A percentile compares a stretch with the other conserved stretches of the same genome.
Conservation (phyloP, 1,284 basidiomycete genomes). For the Cutaneotrichosporon sp. region DNA sequence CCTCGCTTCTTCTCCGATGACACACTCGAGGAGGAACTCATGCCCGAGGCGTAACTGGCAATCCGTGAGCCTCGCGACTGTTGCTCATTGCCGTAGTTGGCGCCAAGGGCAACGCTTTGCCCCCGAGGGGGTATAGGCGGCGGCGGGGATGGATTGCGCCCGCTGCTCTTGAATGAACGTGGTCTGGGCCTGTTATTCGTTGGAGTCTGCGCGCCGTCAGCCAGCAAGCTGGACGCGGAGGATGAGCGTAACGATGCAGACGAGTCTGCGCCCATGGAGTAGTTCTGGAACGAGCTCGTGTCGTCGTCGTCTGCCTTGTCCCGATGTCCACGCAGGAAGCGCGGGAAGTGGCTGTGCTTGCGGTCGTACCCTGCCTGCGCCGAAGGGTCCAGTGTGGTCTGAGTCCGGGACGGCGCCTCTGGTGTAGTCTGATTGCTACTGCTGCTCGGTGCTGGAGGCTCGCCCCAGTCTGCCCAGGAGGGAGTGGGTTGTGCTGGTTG, state of each 20-base stretch:
- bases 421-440: no score
- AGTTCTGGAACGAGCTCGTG: background rate
- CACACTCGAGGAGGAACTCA: conserved; percentile 10
- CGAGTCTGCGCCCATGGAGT: background rate
- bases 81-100: background rate
- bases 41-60: conserved; percentile 20
- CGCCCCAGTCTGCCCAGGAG: no score
- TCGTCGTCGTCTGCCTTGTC: conserved; percentile 1
- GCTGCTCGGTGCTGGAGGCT: no score
- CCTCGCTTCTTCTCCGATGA: conserved; percentile 36
- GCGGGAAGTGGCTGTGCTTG: conserved; percentile 2
- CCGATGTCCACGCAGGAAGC: conserved; percentile 1
- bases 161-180: background rate
- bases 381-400: no score
- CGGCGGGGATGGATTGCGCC: background rate
- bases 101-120: background rate
- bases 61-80: conserved; percentile 15
- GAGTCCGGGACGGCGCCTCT: no score
- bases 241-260: conserved; percentile 6
- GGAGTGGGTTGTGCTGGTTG: no score
- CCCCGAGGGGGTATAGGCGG: background rate
- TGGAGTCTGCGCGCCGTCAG: conserved; percentile 8
- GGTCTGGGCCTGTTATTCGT: conserved; percentile 1
- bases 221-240: conserved; percentile 8
- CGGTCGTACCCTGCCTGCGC: background rate